Conservation (phyloP, 2,329 filamentous ascomycete species). For the Claviceps africana region DNA sequence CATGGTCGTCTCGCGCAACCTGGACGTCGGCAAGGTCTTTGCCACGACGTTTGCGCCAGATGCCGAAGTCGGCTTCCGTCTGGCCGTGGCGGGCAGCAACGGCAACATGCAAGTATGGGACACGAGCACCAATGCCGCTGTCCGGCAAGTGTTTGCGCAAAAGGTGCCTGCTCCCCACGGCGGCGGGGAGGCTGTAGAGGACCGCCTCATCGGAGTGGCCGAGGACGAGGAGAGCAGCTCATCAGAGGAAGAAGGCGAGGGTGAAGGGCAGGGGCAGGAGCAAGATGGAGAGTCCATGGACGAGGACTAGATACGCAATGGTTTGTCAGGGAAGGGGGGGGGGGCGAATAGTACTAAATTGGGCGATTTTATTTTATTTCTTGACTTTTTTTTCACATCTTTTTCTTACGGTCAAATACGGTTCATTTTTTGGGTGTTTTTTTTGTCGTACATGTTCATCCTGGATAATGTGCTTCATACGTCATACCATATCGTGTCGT, state of each 20-base stretch:
- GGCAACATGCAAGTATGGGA: conserved; percentile 91
- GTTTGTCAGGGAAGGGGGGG: background rate
- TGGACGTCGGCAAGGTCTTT: conserved; percentile 92
- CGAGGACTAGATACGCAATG: conserved; percentile 8
- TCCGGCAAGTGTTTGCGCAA: conserved; percentile 69
- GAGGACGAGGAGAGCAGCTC: conserved; percentile 54
- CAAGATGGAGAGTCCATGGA: conserved; percentile 13
- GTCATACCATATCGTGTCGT: background rate
- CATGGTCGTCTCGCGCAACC: conserved; percentile 80
- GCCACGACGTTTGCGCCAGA: conserved; percentile 84
- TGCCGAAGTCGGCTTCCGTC: conserved; percentile 74
- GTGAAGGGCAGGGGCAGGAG: conserved; percentile 27
- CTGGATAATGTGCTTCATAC: background rate
- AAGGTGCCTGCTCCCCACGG: conserved; percentile 42
- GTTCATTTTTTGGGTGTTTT: background rate
- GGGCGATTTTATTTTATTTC: background rate
- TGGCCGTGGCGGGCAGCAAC: conserved; percentile 90
- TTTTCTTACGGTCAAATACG: background rate
- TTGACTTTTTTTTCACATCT: background rate
- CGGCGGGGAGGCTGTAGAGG: conserved; percentile 46
- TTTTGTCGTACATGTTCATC: background rate
- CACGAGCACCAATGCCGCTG: conserved; percentile 79
- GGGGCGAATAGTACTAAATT: background rate
- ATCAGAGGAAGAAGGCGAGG: conserved; percentile 39
- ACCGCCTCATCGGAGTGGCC: conserved; percentile 60